These are phyloP conservation scores for Penicillium waksmanii DNA, from an alignment of 495 filamentous ascomycete species.

Conservation along the genomic window DNA sequence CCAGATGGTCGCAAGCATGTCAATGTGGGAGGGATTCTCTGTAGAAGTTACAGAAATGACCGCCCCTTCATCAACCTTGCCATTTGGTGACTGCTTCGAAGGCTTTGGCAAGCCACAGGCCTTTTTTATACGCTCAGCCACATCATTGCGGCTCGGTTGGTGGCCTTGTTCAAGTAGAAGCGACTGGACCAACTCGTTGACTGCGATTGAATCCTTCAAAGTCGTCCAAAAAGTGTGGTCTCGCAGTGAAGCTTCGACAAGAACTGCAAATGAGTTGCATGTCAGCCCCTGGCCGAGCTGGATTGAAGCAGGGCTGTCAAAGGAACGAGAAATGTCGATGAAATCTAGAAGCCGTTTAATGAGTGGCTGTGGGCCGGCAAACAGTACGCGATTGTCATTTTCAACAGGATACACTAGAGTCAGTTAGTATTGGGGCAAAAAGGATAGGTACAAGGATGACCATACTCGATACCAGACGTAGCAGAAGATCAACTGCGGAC, in stretches of 20 bases:
- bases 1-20: conserved; percentile 56
- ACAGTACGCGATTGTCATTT: conserved; percentile 12
- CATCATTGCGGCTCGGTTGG: conserved; percentile 38
- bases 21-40: conserved; percentile 36
- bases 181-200: conserved; percentile 43
- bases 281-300: conserved; percentile 40
- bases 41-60: not conserved
- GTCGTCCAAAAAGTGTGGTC: conserved; percentile 61
- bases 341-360: conserved; percentile 36
- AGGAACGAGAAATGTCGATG: conserved; percentile 32
- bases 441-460: not conserved
- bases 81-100: conserved; percentile 29
- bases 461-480: conserved; percentile 21
- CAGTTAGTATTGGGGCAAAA: conserved; percentile 1
- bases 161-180: conserved; percentile 41
- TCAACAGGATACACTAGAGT: conserved; percentile 22
- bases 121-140: conserved; percentile 41
- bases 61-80: not conserved
- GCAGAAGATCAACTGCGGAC: conserved; percentile 41
- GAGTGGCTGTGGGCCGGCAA: conserved; percentile 28
- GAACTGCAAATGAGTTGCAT: conserved; percentile 60
- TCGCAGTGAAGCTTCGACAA: conserved; percentile 67
- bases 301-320: conserved; percentile 7
- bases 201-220: conserved; percentile 51
- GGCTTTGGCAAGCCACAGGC: conserved; percentile 35